Evolutionary conservation across 169 alveolate genomes (phyloP).

Genomic region (Plasmodium gonderi): DNA sequence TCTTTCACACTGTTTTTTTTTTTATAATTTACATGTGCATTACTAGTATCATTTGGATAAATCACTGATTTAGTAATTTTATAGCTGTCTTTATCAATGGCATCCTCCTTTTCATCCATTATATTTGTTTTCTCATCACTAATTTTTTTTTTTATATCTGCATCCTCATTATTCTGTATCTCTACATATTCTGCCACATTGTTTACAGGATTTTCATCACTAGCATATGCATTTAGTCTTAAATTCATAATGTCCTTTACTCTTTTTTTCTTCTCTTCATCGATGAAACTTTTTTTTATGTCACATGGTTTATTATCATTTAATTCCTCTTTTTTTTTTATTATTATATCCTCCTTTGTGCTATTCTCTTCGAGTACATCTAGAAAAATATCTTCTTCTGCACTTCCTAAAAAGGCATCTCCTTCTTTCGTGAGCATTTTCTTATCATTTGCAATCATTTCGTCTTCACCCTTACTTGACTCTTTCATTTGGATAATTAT

Average conservation of each 20-base stretch:
- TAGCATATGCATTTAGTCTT: not conserved
- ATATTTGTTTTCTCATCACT: not conserved
- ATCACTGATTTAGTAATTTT: slow-evolving; percentile 37
- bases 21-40: not conserved
- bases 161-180: not conserved
- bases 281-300: not conserved
- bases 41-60: slow-evolving; percentile 37
- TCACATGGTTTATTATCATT: not conserved
- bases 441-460: not conserved
- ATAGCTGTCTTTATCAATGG: slow-evolving; percentile 12
- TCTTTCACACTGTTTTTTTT: slow-evolving; percentile 31
- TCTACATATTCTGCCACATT: not conserved
- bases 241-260: not conserved
- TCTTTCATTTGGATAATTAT: not conserved
- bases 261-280: not conserved
- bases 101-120: not conserved
- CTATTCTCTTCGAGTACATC: not conserved
- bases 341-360: not conserved
- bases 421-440: not conserved
- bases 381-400: not conserved
- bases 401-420: not conserved
- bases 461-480: not conserved
- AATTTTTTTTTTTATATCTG: not conserved
- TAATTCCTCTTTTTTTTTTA: not conserved
- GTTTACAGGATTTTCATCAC: not conserved